Evolutionary conservation across 2,329 filamentous ascomycete species (phyloP).

Genomic region (Pyrenochaeta sp.): DNA sequence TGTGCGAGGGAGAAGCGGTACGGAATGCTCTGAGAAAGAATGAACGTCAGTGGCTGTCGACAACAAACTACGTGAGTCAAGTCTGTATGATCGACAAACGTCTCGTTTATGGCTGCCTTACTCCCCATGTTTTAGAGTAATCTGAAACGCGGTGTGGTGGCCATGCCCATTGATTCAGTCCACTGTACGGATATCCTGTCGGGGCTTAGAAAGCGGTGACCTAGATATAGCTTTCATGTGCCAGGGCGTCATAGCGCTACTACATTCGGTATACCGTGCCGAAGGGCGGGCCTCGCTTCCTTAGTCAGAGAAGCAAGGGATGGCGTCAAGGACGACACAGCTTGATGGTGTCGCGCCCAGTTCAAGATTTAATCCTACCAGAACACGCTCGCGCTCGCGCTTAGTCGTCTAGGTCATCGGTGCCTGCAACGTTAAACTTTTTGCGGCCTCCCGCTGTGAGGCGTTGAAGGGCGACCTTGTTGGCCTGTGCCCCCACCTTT

Average conservation of each 20-base stretch:
- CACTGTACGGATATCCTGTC: conserved; percentile 38
- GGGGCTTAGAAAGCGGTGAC: conserved; percentile 34
- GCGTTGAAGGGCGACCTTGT: conserved; percentile 89
- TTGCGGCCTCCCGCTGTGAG: conserved; percentile 83
- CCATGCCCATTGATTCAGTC: conserved; percentile 46
- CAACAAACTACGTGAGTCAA: conserved; percentile 42
- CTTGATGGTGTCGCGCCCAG: conserved; percentile 40
- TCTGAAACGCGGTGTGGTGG: conserved; percentile 44
- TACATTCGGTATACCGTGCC: conserved; percentile 41
- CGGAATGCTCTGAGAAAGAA: conserved; percentile 47
- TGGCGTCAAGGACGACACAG: conserved; percentile 33
- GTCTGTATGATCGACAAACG: conserved; percentile 42
- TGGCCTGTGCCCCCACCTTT: conserved; percentile 89
- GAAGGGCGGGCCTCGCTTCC: conserved; percentile 42
- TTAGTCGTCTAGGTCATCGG: conserved; percentile 63
- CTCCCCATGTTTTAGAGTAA: conserved; percentile 33
- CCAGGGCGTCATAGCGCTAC: conserved; percentile 39
- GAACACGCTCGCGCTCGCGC: conserved; percentile 44
- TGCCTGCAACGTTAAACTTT: conserved; percentile 83
- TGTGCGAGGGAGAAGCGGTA: conserved; percentile 47
- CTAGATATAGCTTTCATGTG: conserved; percentile 43
- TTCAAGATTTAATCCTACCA: conserved; percentile 36
- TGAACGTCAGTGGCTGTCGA: conserved; percentile 49
- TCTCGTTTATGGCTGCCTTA: conserved; percentile 43
- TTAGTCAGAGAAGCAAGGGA: conserved; percentile 47